Conservation (phyloP, 129 eudicot genomes). For the Erigeron canadensis region DNA sequence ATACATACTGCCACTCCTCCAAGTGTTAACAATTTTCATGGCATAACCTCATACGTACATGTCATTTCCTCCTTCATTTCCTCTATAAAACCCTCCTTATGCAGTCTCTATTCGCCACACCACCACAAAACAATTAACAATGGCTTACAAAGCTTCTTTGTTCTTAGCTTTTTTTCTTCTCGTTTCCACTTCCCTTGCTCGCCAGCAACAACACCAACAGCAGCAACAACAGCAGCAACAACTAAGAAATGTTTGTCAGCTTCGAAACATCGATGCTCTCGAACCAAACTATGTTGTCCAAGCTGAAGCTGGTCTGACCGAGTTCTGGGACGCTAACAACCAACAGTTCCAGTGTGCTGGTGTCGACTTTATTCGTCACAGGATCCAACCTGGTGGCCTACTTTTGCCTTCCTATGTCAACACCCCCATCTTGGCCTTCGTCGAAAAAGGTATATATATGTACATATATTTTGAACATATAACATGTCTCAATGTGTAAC, state of each 20-base stretch:
- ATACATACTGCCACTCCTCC: not conserved
- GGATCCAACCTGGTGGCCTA: conserved; percentile 49
- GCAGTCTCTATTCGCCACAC: conserved; percentile 23
- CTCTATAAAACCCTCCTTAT: conserved; percentile 20
- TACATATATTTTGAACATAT: too few species aligned
- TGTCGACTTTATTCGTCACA: conserved; percentile 44
- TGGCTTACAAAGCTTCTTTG: conserved; percentile 34
- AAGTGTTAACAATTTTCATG: not conserved
- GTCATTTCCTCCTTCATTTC: conserved; percentile 31
- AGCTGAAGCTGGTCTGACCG: conserved; percentile 68
- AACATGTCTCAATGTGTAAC: too few species aligned
- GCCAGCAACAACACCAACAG: conserved; percentile 8
- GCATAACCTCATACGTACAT: conserved; percentile 20
- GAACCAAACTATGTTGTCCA: conserved; percentile 44
- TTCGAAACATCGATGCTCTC: conserved; percentile 44
- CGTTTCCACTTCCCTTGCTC: conserved; percentile 28
- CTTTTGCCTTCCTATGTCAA: conserved; percentile 59
- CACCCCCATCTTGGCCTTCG: conserved; percentile 50
- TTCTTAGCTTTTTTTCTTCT: conserved; percentile 23
- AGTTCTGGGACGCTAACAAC: conserved; percentile 49
- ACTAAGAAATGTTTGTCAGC: conserved; percentile 45
- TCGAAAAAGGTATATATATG: conserved; percentile 43
- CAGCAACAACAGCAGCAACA: conserved; percentile 6
- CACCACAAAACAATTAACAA: not conserved
- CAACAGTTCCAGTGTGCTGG: conserved; percentile 69